These are phyloP conservation scores for Podospora bellae-mahoneyi DNA, from an alignment of 495 filamentous ascomycete species.

Conservation along the genomic window DNA sequence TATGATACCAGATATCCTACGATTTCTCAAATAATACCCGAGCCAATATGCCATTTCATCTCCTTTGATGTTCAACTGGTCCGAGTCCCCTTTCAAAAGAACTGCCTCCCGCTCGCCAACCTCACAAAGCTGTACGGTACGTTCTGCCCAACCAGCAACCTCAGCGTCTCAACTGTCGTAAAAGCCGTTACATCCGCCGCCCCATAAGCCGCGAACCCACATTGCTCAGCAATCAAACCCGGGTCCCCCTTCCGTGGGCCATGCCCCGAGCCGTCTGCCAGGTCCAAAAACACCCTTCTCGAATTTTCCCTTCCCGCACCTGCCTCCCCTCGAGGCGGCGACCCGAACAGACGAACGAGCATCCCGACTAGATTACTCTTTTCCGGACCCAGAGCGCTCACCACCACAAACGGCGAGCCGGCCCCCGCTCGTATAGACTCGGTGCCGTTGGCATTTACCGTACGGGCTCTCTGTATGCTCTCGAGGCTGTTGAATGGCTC, in stretches of 20 bases:
- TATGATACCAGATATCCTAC: background rate
- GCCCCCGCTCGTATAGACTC: constrained; percentile 22
- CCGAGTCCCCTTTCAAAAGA: constrained; percentile 48
- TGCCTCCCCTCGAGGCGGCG: constrained; percentile 32
- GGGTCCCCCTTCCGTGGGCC: constrained; percentile 61
- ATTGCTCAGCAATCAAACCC: constrained; percentile 60
- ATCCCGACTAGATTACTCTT: constrained; percentile 78
- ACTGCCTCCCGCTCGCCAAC: constrained; percentile 65
- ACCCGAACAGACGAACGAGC: constrained; percentile 63
- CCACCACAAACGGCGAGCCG: constrained; percentile 73
- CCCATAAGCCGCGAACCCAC: constrained; percentile 76
- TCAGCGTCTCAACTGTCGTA: constrained; percentile 74
- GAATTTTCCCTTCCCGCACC: constrained; percentile 40
- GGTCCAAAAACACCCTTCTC: constrained; percentile 76
- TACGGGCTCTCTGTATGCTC: constrained; percentile 63
- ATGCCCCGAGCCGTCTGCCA: constrained; percentile 57
- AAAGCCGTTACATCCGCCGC: constrained; percentile 75
- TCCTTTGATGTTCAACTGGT: background rate
- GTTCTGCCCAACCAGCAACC: constrained; percentile 76
- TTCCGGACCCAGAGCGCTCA: constrained; percentile 72
- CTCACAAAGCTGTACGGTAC: constrained; percentile 84
- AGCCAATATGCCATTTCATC: background rate
- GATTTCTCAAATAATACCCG: background rate
- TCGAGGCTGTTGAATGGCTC: constrained; percentile 79
- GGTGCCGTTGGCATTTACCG: constrained; percentile 33